Evolutionary conservation across 306 rosid genomes (phyloP).

Genomic region (Inga oerstediana): DNA sequence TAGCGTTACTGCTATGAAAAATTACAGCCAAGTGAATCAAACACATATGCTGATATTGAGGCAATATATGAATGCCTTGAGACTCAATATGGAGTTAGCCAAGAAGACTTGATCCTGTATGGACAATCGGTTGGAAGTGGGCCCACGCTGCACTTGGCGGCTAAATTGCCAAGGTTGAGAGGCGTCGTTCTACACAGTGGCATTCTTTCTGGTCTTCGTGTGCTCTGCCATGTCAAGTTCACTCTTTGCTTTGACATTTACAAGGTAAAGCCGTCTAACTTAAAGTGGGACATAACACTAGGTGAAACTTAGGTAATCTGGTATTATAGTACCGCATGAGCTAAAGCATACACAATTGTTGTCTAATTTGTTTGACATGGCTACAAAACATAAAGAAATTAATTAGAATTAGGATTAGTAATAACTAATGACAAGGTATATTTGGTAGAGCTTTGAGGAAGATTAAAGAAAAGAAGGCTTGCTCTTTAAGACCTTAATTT

Average conservation of each 20-base stretch:
- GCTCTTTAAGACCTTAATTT: background rate
- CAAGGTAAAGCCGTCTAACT: conserved; percentile 55
- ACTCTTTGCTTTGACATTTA: conserved; percentile 90
- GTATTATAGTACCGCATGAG: background rate
- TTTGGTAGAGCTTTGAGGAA: background rate
- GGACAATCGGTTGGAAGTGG: conserved; percentile 99
- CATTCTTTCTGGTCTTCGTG: conserved; percentile 93
- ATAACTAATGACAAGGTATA: background rate
- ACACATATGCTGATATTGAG: conserved; percentile 95
- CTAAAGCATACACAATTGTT: conserved; percentile 1
- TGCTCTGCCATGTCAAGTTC: conserved; percentile 91
- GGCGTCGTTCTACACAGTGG: conserved; percentile 96
- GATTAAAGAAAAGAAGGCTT: background rate
- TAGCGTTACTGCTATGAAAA: conserved; percentile 11
- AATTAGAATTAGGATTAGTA: background rate
- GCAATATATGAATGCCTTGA: conserved; percentile 95
- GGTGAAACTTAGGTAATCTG: background rate
- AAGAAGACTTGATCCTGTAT: conserved; percentile 89
- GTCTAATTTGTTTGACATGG: conserved; percentile 4
- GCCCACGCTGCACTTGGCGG: conserved; percentile 93
- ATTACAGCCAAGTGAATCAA: conserved; percentile 90
- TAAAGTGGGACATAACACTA: conserved; percentile 1
- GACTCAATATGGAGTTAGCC: conserved; percentile 90
- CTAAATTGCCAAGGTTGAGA: conserved; percentile 89
- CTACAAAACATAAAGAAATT: background rate